These are phyloP conservation scores for Gracilaria domingensis DNA, from an alignment of 23 red algal species.

Conservation along the genomic window DNA sequence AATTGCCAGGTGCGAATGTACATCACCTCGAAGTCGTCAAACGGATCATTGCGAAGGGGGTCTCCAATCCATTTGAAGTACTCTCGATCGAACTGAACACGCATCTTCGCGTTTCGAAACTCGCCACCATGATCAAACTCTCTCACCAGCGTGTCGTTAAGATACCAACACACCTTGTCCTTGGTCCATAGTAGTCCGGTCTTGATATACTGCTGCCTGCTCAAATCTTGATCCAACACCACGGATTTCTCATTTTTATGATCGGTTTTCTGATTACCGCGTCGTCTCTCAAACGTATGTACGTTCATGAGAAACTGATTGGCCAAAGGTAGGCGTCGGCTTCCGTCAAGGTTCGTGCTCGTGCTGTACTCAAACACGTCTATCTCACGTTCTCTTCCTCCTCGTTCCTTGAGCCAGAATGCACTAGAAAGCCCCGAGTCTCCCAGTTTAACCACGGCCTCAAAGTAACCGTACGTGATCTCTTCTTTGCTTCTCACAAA, in stretches of 20 bases:
- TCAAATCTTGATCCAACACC: background rate
- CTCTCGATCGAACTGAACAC: slow-evolving; percentile 21
- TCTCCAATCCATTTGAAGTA: background rate
- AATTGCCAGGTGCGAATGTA: slow-evolving; percentile 28
- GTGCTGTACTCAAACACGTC: slow-evolving; percentile 27
- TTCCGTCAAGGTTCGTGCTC: background rate
- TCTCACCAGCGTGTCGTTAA: background rate
- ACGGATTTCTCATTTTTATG: background rate
- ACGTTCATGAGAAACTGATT: slow-evolving; percentile 12
- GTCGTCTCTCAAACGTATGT: background rate
- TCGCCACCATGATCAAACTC: background rate
- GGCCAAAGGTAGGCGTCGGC: background rate
- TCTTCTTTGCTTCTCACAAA: slow-evolving; percentile 1
- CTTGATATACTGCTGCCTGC: slow-evolving; percentile 2
- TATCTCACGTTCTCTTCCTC: slow-evolving; percentile 20
- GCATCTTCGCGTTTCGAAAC: slow-evolving; percentile 15
- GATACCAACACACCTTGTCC: background rate
- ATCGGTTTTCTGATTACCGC: background rate
- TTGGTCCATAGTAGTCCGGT: slow-evolving; percentile 10
- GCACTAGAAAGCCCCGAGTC: slow-evolving; percentile 3
- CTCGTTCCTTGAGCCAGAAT: slow-evolving; percentile 36
- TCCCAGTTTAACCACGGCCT: background rate
- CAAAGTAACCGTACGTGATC: slow-evolving; percentile 15
- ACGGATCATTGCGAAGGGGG: background rate
- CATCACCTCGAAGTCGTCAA: background rate